Evolutionary conservation across 2,329 filamentous ascomycete species (phyloP).

Genomic region (Dactylellina sp.): DNA sequence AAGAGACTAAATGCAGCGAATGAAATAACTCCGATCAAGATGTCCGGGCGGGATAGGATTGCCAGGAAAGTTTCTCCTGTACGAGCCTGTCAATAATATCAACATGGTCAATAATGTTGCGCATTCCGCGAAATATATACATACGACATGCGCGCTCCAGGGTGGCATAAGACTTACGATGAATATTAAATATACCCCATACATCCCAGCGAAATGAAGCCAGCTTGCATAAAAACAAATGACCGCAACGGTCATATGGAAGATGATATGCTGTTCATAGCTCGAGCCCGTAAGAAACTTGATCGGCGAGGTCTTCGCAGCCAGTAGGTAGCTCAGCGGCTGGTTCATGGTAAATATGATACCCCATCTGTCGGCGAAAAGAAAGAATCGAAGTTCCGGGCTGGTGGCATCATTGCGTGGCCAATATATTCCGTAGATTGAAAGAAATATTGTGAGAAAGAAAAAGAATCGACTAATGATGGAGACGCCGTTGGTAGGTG

Average conservation of each 20-base stretch:
- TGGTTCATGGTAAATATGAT: slow-evolving; percentile 68
- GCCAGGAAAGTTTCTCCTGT: slow-evolving; percentile 68
- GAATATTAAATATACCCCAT: slow-evolving; percentile 62
- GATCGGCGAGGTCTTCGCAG: slow-evolving; percentile 75
- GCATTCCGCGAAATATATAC: background rate
- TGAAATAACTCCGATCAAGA: slow-evolving; percentile 72
- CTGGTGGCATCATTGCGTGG: slow-evolving; percentile 16
- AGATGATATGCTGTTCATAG: slow-evolving; percentile 75
- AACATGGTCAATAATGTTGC: no score
- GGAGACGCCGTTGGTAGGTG: slow-evolving; percentile 30
- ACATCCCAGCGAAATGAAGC: slow-evolving; percentile 70
- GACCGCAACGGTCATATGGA: slow-evolving; percentile 74
- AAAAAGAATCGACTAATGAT: slow-evolving; percentile 40
- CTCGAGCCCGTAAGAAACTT: slow-evolving; percentile 72
- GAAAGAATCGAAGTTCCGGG: slow-evolving; percentile 64
- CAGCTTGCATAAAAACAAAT: slow-evolving; percentile 72
- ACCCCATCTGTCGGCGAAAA: slow-evolving; percentile 71
- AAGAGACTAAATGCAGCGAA: slow-evolving; percentile 48
- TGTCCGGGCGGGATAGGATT: slow-evolving; percentile 70
- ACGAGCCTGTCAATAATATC: slow-evolving; percentile 63
- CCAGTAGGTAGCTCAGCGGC: slow-evolving; percentile 71
- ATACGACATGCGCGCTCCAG: no score
- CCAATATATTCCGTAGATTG: slow-evolving; percentile 50
- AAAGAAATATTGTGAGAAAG: slow-evolving; percentile 51
- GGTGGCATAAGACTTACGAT: slow-evolving; percentile 14